phyloP scores from a whole-genome alignment of 2,329 filamentous ascomycete species.

The Coniochaeta ligniaria region DNA sequence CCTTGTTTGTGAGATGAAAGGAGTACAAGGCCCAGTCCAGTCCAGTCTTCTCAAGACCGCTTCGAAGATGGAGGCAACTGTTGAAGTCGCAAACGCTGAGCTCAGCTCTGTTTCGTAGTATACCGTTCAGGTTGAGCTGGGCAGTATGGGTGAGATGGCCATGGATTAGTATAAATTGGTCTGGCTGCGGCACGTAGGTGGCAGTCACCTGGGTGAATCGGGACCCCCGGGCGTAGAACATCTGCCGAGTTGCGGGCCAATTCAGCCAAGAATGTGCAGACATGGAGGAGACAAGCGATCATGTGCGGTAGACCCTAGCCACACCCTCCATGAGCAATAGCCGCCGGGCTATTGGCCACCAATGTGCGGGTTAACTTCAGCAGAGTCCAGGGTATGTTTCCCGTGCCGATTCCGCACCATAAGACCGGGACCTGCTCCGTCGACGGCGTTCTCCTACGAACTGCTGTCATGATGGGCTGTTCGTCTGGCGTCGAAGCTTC shows the following conservation, averaged over 20 bases:
- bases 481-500: neutral
- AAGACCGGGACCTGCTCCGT: neutral
- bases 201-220: neutral
- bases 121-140: neutral
- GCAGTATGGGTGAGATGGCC: neutral
- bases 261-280: constrained; percentile 2
- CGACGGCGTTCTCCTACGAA: neutral
- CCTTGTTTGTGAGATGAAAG: constrained; percentile 34
- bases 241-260: constrained; percentile 2
- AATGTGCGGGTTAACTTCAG: neutral
- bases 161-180: neutral
- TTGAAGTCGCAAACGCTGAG: neutral
- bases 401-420: neutral
- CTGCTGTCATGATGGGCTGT: neutral
- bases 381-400: neutral
- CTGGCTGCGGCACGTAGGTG: neutral
- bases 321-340: neutral
- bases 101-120: neutral
- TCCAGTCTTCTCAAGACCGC: neutral
- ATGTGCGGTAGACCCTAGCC: neutral
- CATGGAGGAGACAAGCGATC: neutral
- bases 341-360: neutral
- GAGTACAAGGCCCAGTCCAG: neutral
- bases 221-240: neutral
- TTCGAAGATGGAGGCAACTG: neutral